Conservation (phyloP, 345 rosid genomes). For the Erucastrum elatum region DNA sequence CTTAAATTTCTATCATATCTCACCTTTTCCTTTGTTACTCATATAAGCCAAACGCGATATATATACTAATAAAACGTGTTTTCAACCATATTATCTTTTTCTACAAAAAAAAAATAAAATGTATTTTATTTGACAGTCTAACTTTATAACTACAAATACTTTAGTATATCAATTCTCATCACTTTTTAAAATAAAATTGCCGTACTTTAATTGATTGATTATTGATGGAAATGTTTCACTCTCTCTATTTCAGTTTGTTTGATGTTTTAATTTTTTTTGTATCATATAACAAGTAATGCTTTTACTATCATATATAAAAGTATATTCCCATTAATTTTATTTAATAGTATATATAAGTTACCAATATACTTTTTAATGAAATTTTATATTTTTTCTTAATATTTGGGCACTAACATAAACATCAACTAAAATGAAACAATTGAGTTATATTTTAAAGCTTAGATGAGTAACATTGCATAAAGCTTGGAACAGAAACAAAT, state of each 20-base stretch:
- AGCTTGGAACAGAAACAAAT: not conserved
- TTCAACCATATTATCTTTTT: no score
- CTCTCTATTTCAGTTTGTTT: no score
- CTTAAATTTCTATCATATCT: not conserved
- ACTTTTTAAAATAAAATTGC: not conserved
- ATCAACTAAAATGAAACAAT: not conserved
- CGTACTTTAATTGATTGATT: not conserved
- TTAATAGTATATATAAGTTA: not conserved
- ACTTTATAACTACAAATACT: not conserved
- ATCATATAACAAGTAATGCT: no score
- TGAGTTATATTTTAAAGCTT: not conserved
- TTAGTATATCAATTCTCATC: not conserved
- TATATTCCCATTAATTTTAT: not conserved
- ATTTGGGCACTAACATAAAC: not conserved
- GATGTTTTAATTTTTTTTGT: not conserved
- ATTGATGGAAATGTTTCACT: not conserved
- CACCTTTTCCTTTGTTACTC: not conserved
- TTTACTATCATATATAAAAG: no score
- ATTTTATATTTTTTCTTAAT: not conserved
- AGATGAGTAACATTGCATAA: not conserved
- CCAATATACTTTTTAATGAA: not conserved
- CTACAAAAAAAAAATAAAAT: no score
- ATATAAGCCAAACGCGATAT: not conserved
- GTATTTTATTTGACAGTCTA: not conserved
- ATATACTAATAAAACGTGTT: not conserved